Percentiles rank a stretch among this genome's conserved stretches.
phyloP scores from a whole-genome alignment of 1,139 yeast species.

The Blastobotrys malaysiensis region DNA sequence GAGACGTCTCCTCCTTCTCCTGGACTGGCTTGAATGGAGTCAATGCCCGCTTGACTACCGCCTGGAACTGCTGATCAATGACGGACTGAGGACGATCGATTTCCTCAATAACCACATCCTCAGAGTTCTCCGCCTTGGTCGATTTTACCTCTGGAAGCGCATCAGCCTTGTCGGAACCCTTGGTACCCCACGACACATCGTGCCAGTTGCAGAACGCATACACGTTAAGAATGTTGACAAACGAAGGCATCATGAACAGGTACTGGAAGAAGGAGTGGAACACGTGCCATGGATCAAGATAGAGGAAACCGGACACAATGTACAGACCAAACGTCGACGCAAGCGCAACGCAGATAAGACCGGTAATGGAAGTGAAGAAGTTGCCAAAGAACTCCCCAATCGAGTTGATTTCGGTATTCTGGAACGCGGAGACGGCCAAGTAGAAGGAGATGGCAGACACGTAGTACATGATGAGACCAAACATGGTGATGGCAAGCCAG shows the following conservation, averaged over 20 bases:
- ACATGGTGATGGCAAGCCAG: conserved; percentile 31
- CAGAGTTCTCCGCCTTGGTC: conserved; percentile 55
- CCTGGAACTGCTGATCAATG: conserved; percentile 45
- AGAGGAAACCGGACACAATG: conserved; percentile 58
- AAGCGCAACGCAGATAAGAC: conserved; percentile 66
- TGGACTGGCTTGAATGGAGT: conserved; percentile 39
- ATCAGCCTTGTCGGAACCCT: conserved; percentile 68
- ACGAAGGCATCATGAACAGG: conserved; percentile 79
- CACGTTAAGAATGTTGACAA: conserved; percentile 66
- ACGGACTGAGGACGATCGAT: conserved; percentile 68
- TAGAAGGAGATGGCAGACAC: conserved; percentile 36
- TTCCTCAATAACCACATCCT: conserved; percentile 68
- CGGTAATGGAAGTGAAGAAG: conserved; percentile 34
- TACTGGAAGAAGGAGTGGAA: conserved; percentile 81
- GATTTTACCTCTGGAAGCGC: conserved; percentile 51
- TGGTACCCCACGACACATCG: conserved; percentile 98
- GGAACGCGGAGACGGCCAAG: conserved; percentile 35
- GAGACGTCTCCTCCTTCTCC: conserved; percentile 33
- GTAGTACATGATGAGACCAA: conserved; percentile 38
- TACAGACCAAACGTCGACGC: conserved; percentile 92
- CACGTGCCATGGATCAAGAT: conserved; percentile 95
- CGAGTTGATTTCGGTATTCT: conserved; percentile 20
- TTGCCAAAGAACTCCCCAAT: conserved; percentile 28
- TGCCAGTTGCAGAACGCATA: conserved; percentile 95
- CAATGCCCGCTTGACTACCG: conserved; percentile 40